Evolutionary conservation across 768 basidiomycete species (phyloP).

Genomic region (Tephrocybe sp.): DNA sequence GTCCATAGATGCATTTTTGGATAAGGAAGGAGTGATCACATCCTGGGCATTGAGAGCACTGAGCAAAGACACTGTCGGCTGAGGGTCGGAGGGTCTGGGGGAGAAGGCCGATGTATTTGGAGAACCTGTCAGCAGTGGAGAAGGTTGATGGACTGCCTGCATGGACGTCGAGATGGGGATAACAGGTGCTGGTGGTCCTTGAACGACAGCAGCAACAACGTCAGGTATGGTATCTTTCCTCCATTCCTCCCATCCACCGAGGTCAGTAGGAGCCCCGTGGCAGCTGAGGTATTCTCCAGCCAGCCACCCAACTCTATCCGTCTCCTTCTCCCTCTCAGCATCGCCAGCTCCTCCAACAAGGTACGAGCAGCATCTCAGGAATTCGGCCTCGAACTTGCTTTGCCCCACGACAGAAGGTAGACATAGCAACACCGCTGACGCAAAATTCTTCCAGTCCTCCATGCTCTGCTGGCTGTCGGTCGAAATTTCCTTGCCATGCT

Average conservation of each 20-base stretch:
- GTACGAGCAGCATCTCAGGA: slow-evolving; percentile 64
- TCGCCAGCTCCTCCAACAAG: slow-evolving; percentile 58
- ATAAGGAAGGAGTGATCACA: slow-evolving; percentile 17
- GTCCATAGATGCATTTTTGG: slow-evolving; percentile 24
- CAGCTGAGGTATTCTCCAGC: slow-evolving; percentile 63
- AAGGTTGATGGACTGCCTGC: slow-evolving; percentile 47
- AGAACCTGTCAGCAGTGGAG: slow-evolving; percentile 47
- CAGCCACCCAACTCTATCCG: slow-evolving; percentile 59
- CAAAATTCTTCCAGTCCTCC: slow-evolving; percentile 61
- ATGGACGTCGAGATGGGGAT: slow-evolving; percentile 48
- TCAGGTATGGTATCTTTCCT: slow-evolving; percentile 50
- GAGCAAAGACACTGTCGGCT: slow-evolving; percentile 41
- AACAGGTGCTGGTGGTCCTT: slow-evolving; percentile 20
- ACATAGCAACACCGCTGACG: slow-evolving; percentile 58
- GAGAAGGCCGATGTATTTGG: slow-evolving; percentile 53
- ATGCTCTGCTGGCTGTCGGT: slow-evolving; percentile 3
- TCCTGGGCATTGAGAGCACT: slow-evolving; percentile 36
- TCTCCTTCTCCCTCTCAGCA: slow-evolving; percentile 36
- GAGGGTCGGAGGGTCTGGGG: slow-evolving; percentile 46
- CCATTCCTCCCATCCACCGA: slow-evolving; percentile 58
- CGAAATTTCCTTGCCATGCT: slow-evolving; percentile 12
- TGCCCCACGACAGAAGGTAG: slow-evolving; percentile 58
- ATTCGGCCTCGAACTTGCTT: slow-evolving; percentile 66
- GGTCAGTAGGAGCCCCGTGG: slow-evolving; percentile 54
- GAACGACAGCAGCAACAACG: slow-evolving; percentile 28